Conservation (phyloP, 352 stramenopile species). For the Blastocystis sp. region DNA sequence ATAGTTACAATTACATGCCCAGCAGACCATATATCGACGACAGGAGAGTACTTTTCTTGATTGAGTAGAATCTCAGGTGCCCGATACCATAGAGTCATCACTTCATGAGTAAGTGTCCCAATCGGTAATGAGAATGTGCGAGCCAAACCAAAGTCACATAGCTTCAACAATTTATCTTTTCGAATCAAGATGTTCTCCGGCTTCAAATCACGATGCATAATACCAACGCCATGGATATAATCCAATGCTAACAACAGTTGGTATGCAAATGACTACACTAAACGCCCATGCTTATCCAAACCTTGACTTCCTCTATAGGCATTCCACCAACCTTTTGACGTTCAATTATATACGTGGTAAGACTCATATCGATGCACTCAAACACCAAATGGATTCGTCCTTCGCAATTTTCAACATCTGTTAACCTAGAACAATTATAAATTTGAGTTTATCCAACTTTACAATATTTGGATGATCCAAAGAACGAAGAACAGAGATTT, state of each 20-base stretch:
- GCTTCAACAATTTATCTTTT: slow-evolving; percentile 87
- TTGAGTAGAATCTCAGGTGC: slow-evolving; percentile 95
- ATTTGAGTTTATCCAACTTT: slow-evolving; percentile 70
- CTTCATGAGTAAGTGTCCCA: slow-evolving; percentile 93
- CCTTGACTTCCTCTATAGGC: slow-evolving; percentile 77
- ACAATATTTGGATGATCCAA: slow-evolving; percentile 98
- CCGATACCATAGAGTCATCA: slow-evolving; percentile 98
- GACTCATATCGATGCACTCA: slow-evolving; percentile 48
- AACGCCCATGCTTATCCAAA: not conserved
- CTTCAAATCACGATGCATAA: slow-evolving; percentile 91
- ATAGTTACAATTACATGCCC: slow-evolving; percentile 83
- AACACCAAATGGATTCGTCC: slow-evolving; percentile 65
- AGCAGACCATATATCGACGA: slow-evolving; percentile 86
- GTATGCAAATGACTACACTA: slow-evolving; percentile 77
- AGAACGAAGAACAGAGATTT: slow-evolving; percentile 95
- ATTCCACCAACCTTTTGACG: slow-evolving; percentile 75
- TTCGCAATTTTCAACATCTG: slow-evolving; percentile 57
- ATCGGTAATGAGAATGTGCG: slow-evolving; percentile 92
- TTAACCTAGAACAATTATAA: slow-evolving; percentile 7
- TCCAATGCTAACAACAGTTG: slow-evolving; percentile 79
- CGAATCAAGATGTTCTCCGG: slow-evolving; percentile 94
- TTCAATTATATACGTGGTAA: slow-evolving; percentile 39
- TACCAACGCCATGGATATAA: slow-evolving; percentile 81
- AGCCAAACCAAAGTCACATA: slow-evolving; percentile 96
- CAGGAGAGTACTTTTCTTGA: slow-evolving; percentile 86